phyloP scores from a whole-genome alignment of 148 eudicot genomes.

The Beta vulgaris region DNA sequence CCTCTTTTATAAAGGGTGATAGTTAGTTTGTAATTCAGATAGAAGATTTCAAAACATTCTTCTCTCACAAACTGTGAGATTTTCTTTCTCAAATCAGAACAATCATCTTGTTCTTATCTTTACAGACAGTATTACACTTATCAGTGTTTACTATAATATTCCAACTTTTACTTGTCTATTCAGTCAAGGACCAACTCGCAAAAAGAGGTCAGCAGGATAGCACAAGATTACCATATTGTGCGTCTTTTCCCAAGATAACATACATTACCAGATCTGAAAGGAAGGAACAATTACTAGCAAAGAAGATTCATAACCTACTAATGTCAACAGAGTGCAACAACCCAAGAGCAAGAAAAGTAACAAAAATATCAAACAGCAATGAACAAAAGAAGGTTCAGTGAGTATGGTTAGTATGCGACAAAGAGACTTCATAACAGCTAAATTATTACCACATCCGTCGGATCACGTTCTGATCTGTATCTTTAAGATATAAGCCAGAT shows the following conservation, averaged over 20 bases:
- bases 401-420: neutral
- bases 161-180: neutral
- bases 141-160: neutral
- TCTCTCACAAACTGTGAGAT: too few relatives aligned
- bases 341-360: neutral
- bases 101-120: too few relatives aligned
- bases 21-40: too few relatives aligned
- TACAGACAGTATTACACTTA: neutral
- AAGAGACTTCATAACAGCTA: neutral
- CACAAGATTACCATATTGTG: neutral
- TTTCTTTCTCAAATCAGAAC: too few relatives aligned
- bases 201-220: neutral
- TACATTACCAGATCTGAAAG: neutral
- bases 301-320: neutral
- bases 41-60: too few relatives aligned
- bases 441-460: slow-evolving; percentile 82
- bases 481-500: slow-evolving; percentile 94
- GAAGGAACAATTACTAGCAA: neutral
- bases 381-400: neutral
- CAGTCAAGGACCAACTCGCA: neutral
- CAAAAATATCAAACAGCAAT: neutral
- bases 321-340: neutral
- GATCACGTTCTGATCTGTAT: slow-evolving; percentile 85
- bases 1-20: too few relatives aligned
- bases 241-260: neutral